Conservation (phyloP, 805 yeast genomes). For the Phaffomyces antillensis region DNA sequence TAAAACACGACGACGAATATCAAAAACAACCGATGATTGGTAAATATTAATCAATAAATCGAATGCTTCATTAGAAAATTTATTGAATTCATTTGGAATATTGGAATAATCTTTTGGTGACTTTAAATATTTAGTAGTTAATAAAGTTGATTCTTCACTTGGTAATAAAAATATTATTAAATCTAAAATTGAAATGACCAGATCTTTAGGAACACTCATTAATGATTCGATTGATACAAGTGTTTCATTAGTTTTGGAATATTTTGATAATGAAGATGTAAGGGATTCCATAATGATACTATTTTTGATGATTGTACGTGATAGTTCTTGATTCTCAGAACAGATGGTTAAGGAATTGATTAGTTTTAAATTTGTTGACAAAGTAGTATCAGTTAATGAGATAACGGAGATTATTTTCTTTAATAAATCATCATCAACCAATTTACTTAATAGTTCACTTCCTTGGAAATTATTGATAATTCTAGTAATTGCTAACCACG, state of each 20-base stretch:
- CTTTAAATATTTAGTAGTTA: slow-evolving; percentile 15
- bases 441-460: slow-evolving; percentile 38
- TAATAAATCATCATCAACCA: slow-evolving; percentile 32
- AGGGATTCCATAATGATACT: slow-evolving; percentile 43
- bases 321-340: slow-evolving; percentile 33
- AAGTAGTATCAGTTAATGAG: slow-evolving; percentile 23
- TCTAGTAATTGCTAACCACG: slow-evolving; percentile 58
- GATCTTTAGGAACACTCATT: slow-evolving; percentile 67
- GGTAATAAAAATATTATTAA: slow-evolving; percentile 58
- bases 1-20: slow-evolving; percentile 50
- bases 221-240: slow-evolving; percentile 56
- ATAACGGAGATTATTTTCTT: slow-evolving; percentile 25
- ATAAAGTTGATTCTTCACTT: slow-evolving; percentile 23
- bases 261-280: slow-evolving; percentile 42
- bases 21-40: slow-evolving; percentile 65
- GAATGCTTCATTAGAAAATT: slow-evolving; percentile 41
- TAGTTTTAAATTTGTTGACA: slow-evolving; percentile 26
- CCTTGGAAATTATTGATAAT: slow-evolving; percentile 43
- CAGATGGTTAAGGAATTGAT: slow-evolving; percentile 36
- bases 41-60: slow-evolving; percentile 54
- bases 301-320: slow-evolving; percentile 39
- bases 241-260: slow-evolving; percentile 28
- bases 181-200: slow-evolving; percentile 46
- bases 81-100: slow-evolving; percentile 19
- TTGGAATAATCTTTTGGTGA: slow-evolving; percentile 18